phyloP scores from a whole-genome alignment of 805 yeast genomes.

The Debaryomyces maramus region DNA sequence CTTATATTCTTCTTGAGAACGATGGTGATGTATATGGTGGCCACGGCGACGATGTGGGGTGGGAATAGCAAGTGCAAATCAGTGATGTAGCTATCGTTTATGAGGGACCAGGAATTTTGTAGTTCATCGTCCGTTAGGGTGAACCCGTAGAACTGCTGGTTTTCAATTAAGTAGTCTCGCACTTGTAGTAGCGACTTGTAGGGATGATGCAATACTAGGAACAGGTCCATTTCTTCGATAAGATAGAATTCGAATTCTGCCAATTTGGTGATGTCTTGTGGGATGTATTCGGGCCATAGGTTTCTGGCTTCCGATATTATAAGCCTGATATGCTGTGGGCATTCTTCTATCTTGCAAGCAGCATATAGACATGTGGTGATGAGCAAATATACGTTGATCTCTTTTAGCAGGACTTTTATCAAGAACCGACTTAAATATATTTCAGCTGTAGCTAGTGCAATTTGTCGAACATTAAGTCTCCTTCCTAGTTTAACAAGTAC shows the following conservation, averaged over 20 bases:
- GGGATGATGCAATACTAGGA: constrained; percentile 73
- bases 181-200: constrained; percentile 62
- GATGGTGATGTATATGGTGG: constrained; percentile 78
- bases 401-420: constrained; percentile 69
- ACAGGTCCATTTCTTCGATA: constrained; percentile 81
- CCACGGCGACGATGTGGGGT: constrained; percentile 84
- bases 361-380: constrained; percentile 85
- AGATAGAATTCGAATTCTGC: constrained; percentile 96
- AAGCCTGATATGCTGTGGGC: constrained; percentile 89
- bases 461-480: constrained; percentile 72
- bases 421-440: constrained; percentile 79
- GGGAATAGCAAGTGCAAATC: constrained; percentile 82
- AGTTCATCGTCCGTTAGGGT: constrained; percentile 60
- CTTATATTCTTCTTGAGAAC: constrained; percentile 48
- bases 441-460: constrained; percentile 87
- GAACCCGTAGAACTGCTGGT: constrained; percentile 26
- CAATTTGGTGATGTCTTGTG: constrained; percentile 84
- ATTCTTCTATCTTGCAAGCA: constrained; percentile 92
- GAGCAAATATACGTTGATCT: constrained; percentile 76
- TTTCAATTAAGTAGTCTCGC: constrained; percentile 40
- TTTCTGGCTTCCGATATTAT: constrained; percentile 82
- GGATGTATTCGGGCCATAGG: constrained; percentile 92
- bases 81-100: constrained; percentile 87
- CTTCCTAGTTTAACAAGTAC: constrained; percentile 76
- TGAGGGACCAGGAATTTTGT: constrained; percentile 85